Conservation (phyloP, 352 stramenopile genomes). For the Globisporangium cederbergense region DNA sequence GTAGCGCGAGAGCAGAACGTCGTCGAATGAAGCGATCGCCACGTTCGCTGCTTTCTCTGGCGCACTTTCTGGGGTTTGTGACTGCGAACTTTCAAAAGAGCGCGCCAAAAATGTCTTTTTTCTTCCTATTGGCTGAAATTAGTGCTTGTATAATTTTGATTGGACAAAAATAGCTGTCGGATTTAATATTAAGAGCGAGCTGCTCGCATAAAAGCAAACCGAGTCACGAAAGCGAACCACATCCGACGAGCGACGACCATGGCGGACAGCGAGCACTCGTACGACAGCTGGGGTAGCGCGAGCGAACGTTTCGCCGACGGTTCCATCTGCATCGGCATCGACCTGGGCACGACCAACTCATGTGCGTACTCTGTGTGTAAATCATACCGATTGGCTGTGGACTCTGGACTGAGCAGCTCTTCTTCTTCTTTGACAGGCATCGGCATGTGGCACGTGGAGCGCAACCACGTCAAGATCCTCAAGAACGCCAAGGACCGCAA, state of each 20-base stretch:
- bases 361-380: slow-evolving; percentile 54
- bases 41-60: neutral
- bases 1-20: neutral
- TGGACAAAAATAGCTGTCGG: slow-evolving; percentile 2
- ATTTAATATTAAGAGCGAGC: neutral
- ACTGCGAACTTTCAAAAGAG: neutral
- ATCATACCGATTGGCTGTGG: neutral
- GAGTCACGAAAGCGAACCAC: neutral
- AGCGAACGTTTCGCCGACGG: slow-evolving; percentile 68
- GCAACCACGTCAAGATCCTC: slow-evolving; percentile 84
- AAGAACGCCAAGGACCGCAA: slow-evolving; percentile 62
- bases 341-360: slow-evolving; percentile 99
- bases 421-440: slow-evolving; percentile 31
- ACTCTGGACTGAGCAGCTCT: slow-evolving; percentile 1
- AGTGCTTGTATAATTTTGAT: neutral
- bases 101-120: slow-evolving; percentile 2
- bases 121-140: slow-evolving; percentile 1
- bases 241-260: neutral
- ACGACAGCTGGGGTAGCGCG: slow-evolving; percentile 78
- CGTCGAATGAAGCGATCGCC: neutral
- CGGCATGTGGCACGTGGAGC: slow-evolving; percentile 75
- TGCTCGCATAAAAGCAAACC: neutral
- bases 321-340: slow-evolving; percentile 95
- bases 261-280: slow-evolving; percentile 32
- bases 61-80: slow-evolving; percentile 1